Evolutionary conservation across 805 yeast genomes (phyloP).

Genomic region (Candida railenensis): DNA sequence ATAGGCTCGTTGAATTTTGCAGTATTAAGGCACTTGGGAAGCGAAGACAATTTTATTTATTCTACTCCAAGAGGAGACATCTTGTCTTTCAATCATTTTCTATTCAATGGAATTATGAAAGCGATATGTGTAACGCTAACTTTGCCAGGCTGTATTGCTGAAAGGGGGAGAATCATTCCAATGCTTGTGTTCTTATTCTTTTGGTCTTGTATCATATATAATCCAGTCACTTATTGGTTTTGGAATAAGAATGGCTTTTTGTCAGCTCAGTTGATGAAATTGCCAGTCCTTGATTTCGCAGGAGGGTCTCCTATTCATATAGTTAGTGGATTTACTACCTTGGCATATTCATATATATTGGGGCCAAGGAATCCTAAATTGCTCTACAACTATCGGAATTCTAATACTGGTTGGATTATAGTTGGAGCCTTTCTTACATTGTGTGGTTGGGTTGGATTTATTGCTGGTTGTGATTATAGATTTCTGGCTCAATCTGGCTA

Average conservation of each 20-base stretch:
- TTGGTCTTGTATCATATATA: constrained; percentile 41
- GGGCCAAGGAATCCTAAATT: constrained; percentile 43
- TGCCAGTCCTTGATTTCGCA: constrained; percentile 45
- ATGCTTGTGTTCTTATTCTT: constrained; percentile 38
- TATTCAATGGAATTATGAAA: constrained; percentile 40
- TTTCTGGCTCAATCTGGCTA: constrained; percentile 31
- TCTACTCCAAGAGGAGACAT: constrained; percentile 40
- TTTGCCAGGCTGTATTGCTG: constrained; percentile 45
- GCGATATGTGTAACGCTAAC: constrained; percentile 38
- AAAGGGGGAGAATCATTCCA: constrained; percentile 41
- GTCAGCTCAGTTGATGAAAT: constrained; percentile 25
- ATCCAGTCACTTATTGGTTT: constrained; percentile 46
- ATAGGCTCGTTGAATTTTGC: constrained; percentile 34
- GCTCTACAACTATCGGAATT: constrained; percentile 33
- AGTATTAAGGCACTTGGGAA: constrained; percentile 27
- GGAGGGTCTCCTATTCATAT: constrained; percentile 46
- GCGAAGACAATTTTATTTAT: constrained; percentile 17
- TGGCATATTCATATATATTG: constrained; percentile 41
- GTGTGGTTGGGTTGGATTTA: constrained; percentile 43
- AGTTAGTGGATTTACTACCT: constrained; percentile 44
- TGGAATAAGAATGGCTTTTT: constrained; percentile 47
- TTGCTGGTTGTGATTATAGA: constrained; percentile 43
- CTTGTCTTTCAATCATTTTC: constrained; percentile 32
- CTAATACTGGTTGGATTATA: constrained; percentile 32
- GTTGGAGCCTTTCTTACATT: constrained; percentile 32